Conservation (phyloP, 768 basidiomycete species). For the Lentinula aciculospora region DNA sequence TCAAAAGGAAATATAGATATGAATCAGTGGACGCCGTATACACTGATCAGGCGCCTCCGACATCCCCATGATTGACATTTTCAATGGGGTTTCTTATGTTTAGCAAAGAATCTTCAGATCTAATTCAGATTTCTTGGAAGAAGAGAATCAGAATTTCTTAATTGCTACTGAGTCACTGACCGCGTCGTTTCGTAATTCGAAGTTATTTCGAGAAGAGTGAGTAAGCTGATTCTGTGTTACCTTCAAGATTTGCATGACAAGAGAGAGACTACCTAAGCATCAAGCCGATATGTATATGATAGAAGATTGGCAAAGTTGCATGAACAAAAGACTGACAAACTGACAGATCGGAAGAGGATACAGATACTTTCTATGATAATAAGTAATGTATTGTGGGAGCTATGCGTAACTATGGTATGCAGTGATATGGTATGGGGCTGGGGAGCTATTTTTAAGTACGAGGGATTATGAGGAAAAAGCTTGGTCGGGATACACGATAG, state of each 20-base stretch:
- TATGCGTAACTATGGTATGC: neutral
- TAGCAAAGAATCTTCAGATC: neutral
- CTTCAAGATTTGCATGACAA: neutral
- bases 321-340: neutral
- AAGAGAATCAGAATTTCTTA: neutral
- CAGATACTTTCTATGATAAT: neutral
- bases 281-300: neutral
- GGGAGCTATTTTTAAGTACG: neutral
- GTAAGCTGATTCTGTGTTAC: neutral
- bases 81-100: no score
- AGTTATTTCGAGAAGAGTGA: neutral
- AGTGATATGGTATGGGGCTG: neutral
- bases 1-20: neutral
- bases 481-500: neutral
- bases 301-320: neutral
- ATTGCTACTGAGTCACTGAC: neutral
- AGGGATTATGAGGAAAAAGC: neutral
- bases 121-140: neutral
- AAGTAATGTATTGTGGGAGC: neutral
- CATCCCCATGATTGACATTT: neutral
- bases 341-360: neutral
- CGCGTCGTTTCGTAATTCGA: neutral
- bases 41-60: neutral
- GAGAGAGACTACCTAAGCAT: no score
- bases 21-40: neutral